Conservation (phyloP, 805 yeast species). For the Pichia rugopelliculosa region DNA sequence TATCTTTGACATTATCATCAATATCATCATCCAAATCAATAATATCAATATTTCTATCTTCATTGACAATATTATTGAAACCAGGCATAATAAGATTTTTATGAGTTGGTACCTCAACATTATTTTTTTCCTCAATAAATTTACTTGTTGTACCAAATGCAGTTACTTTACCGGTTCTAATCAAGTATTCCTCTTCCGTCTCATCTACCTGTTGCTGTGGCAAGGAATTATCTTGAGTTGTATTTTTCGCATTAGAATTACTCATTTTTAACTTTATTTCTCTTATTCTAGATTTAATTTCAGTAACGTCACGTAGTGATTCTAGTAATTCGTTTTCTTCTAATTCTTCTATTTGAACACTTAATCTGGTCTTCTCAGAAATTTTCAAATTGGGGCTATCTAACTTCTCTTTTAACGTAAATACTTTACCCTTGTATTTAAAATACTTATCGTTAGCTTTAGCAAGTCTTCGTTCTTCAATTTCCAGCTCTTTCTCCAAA, state of each 20-base stretch:
- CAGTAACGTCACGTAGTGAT: conserved; percentile 53
- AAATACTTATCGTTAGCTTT: conserved; percentile 48
- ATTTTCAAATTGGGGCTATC: conserved; percentile 51
- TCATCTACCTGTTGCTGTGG: conserved; percentile 51
- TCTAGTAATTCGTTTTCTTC: conserved; percentile 45
- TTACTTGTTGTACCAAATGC: conserved; percentile 76
- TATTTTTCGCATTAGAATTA: conserved; percentile 1
- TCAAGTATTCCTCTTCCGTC: conserved; percentile 66
- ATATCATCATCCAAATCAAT: conserved; percentile 4
- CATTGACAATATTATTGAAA: conserved; percentile 21
- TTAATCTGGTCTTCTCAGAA: conserved; percentile 49
- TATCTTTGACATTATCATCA: conserved; percentile 5
- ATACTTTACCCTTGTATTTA: conserved; percentile 37
- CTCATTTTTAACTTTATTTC: conserved; percentile 20
- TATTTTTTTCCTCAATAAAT: conserved; percentile 37
- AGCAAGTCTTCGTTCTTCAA: conserved; percentile 68
- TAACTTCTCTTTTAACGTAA: conserved; percentile 41
- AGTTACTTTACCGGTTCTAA: conserved; percentile 87
- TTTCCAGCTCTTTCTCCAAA: conserved; percentile 54
- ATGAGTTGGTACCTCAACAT: conserved; percentile 29
- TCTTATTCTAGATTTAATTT: conserved; percentile 39
- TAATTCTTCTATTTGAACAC: conserved; percentile 47
- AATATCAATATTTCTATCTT: conserved; percentile 13
- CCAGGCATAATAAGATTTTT: conserved; percentile 46
- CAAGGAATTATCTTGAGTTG: conserved; percentile 13